These are phyloP conservation scores for Plantago coronopus DNA, from an alignment of 305 asterid genomes.

Conservation along the genomic window DNA sequence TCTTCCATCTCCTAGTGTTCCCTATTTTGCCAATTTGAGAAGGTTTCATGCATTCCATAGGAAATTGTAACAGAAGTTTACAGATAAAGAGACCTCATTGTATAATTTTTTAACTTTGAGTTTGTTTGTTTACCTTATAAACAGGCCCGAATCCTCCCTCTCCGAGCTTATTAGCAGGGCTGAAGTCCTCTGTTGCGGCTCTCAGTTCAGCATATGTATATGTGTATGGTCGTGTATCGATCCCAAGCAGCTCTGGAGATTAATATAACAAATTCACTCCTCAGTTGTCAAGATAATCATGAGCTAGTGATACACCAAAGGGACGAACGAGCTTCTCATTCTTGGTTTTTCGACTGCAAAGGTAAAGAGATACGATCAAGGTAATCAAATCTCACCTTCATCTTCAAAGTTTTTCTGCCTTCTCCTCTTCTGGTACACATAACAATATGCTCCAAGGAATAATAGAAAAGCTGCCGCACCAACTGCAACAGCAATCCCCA, in stretches of 20 bases:
- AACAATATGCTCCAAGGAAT: conserved; percentile 26
- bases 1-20: conserved; percentile 45
- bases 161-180: background rate
- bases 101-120: background rate
- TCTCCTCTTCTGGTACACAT: conserved; percentile 37
- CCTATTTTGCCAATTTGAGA: conserved; percentile 23
- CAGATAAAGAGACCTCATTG: background rate
- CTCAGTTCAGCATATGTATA: background rate
- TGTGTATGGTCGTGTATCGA: background rate
- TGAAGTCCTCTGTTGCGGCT: background rate
- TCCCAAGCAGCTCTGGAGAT: background rate
- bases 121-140: background rate
- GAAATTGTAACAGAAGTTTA: background rate
- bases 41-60: no score
- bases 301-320: no score
- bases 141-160: background rate
- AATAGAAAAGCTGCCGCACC: conserved; percentile 29
- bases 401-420: conserved; percentile 37
- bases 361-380: background rate
- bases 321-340: no score
- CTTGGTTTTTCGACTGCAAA: background rate
- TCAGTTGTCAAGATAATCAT: no score
- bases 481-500: conserved; percentile 52
- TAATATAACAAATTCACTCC: background rate
- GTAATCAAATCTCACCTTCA: conserved; percentile 37